phyloP scores from a whole-genome alignment of 208 protist genomes.

The Acanthamoeba royreba region DNA sequence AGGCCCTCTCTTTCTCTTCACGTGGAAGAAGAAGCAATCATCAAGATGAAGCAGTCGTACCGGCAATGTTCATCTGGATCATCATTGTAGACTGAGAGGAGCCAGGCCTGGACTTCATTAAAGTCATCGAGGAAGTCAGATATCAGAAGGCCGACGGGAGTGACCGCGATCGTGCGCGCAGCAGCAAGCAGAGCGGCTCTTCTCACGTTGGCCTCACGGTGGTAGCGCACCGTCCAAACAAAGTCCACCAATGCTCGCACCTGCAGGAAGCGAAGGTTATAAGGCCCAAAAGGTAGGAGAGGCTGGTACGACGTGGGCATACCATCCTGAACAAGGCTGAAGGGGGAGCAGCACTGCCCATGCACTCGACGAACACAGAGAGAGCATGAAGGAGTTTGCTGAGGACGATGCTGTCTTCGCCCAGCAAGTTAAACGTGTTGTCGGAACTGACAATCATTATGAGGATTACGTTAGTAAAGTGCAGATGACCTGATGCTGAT shows the following conservation, averaged over 20 bases:
- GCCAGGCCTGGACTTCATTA: neutral
- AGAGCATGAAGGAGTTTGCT: slow-evolving; percentile 6
- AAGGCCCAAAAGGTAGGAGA: neutral
- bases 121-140: slow-evolving; percentile 8
- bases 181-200: neutral
- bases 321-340: neutral
- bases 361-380: neutral
- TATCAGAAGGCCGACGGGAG: neutral
- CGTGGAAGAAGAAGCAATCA: too few species aligned
- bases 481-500: too few species aligned
- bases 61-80: neutral
- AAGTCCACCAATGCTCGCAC: neutral
- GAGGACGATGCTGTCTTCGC: slow-evolving; percentile 10
- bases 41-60: neutral
- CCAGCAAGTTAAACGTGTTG: slow-evolving; percentile 34
- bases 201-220: neutral
- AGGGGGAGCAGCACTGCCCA: neutral
- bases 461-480: too few species aligned
- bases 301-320: neutral
- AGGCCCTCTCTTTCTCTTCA: too few species aligned
- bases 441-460: neutral
- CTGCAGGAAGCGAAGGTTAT: neutral
- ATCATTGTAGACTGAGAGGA: neutral
- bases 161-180: neutral
- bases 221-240: slow-evolving; percentile 33